Evolutionary conservation across 2,329 filamentous ascomycete species (phyloP).

Genomic region (Pseudopyrenochaeta lycopersici): DNA sequence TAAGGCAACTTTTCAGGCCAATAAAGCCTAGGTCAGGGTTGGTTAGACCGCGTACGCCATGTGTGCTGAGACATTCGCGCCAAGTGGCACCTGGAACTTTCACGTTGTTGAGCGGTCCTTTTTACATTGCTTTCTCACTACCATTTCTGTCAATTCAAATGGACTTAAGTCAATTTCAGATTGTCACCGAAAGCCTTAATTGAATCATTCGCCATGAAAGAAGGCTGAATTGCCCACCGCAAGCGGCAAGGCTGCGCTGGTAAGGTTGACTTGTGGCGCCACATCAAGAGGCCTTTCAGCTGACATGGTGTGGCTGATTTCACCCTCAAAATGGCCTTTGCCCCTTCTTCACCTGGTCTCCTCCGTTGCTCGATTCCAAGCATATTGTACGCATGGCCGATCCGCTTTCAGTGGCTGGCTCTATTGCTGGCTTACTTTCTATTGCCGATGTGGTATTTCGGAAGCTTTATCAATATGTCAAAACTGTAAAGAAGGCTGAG

Average conservation of each 20-base stretch:
- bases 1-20: no score
- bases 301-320: background rate
- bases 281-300: background rate
- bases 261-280: background rate
- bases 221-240: background rate
- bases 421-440: slow-evolving; percentile 21
- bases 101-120: no score
- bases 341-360: background rate
- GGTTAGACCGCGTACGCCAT: no score
- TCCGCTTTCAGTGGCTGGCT: slow-evolving; percentile 22
- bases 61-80: no score
- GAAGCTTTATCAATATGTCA: slow-evolving; percentile 16
- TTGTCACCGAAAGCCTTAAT: no score
- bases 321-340: background rate
- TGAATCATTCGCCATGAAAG: background rate
- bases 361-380: background rate
- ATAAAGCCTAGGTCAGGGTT: no score
- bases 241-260: background rate
- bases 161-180: no score
- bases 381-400: slow-evolving; percentile 1
- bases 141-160: no score
- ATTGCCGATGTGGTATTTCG: slow-evolving; percentile 18
- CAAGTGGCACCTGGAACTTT: no score
- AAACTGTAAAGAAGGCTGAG: slow-evolving; percentile 13
- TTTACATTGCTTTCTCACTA: no score